Evolutionary conservation across 2,329 filamentous ascomycete genomes (phyloP), one percentile per base, ranked within the genome.

Genomic region (Basipetospora sp.): DNA sequence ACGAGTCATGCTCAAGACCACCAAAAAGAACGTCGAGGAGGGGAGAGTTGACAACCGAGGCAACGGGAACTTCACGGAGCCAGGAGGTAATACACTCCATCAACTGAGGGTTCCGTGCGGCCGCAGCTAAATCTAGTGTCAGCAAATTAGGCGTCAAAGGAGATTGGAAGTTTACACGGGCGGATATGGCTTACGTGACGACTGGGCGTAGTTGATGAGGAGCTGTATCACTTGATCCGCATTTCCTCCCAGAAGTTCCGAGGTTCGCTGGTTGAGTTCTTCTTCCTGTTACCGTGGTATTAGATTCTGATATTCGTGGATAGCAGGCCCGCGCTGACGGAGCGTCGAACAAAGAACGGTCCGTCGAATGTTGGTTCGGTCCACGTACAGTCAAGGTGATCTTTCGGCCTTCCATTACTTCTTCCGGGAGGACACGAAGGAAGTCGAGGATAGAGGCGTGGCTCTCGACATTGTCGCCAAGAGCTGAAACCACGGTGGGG

Each of bases 351-450:
- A 25, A 11, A 6, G 22, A 11, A 6, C 6, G 6, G 22, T 25
- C 22, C 6, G 11, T 11, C 6, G 22, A 25, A 34, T 27, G n/a
- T 39, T 34, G 36, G 52, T 49, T 58, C 66, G 65, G 67, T 80
- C 77, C 72, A 88, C 85, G 67, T 90, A 94, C 87, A 75, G 85
- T 87, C 64, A 98, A 73, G 71, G 86, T 94, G 71, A 98, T 94
- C 68, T 96, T 98, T 64, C 90, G 85, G 64, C 90, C 90, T 71
- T 98, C 88, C 50, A 84, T 96, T 54, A 98, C 90, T 71, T 98
- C 90, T 69, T 98, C 90, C 40, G 90, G 90, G 47, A 98, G 77
- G 51, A 98, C 87, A 59, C 85, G 86, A 47, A 98, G 70, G 59
- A 98, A 98, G 59, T 98, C 90, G 53, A 98, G 69, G 51, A 96